These are phyloP conservation scores for Venturia pyrina DNA, from an alignment of 2,329 filamentous ascomycete species.

Conservation along the genomic window DNA sequence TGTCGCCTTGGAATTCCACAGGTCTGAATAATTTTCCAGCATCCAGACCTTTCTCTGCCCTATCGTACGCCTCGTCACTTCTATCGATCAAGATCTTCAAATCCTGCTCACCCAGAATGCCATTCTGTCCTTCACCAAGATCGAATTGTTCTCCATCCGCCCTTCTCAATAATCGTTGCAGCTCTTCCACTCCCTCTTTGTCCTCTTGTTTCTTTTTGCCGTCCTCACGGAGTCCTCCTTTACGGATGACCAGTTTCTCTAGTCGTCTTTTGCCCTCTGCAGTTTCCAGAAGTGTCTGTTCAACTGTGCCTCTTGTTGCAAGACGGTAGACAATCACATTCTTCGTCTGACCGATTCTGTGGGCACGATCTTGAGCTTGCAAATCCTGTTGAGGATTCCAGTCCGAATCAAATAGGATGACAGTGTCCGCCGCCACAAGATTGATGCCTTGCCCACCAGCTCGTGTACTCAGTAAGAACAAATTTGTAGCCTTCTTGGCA, in stretches of 20 bases:
- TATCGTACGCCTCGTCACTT: slow-evolving; percentile 54
- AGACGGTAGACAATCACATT: slow-evolving; percentile 91
- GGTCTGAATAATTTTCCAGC: slow-evolving; percentile 52
- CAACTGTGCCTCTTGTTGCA: slow-evolving; percentile 85
- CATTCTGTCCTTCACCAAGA: slow-evolving; percentile 36
- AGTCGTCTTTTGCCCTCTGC: slow-evolving; percentile 86
- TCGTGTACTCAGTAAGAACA: slow-evolving; percentile 83
- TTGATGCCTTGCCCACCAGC: slow-evolving; percentile 96
- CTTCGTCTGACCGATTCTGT: slow-evolving; percentile 85
- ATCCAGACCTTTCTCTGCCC: slow-evolving; percentile 46
- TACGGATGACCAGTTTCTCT: slow-evolving; percentile 92
- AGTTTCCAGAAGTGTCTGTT: slow-evolving; percentile 74
- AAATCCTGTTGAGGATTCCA: slow-evolving; percentile 98
- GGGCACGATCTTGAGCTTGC: slow-evolving; percentile 89
- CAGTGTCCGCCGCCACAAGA: slow-evolving; percentile 80
- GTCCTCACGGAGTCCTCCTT: slow-evolving; percentile 56
- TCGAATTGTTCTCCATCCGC: slow-evolving; percentile 64
- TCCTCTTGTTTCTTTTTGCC: slow-evolving; percentile 17
- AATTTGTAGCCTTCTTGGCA: slow-evolving; percentile 49
- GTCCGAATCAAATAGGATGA: slow-evolving; percentile 80
- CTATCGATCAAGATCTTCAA: slow-evolving; percentile 71
- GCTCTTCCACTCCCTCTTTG: slow-evolving; percentile 36
- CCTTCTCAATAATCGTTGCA: slow-evolving; percentile 34
- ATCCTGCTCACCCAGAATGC: slow-evolving; percentile 65
- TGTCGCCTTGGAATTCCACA: slow-evolving; percentile 64